These are phyloP conservation scores for Zygosaccharomyces bailii DNA, from an alignment of 805 yeast genomes.

Conservation along the genomic window DNA sequence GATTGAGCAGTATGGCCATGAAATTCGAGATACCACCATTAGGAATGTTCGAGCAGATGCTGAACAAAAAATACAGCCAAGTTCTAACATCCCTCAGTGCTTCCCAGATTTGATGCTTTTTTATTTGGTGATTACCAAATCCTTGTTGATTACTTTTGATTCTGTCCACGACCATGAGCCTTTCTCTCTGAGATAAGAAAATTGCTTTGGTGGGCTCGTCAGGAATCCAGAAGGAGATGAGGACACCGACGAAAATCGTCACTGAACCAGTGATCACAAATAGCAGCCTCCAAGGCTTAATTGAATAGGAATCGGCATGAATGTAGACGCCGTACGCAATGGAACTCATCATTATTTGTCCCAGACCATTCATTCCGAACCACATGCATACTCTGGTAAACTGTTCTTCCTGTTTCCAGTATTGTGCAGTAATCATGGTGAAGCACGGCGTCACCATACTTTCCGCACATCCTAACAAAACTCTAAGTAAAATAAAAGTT, in stretches of 20 bases:
- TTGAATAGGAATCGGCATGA: conserved; percentile 39
- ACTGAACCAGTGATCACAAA: conserved; percentile 59
- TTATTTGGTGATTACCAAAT: conserved; percentile 53
- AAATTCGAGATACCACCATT: conserved; percentile 56
- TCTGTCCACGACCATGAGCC: conserved; percentile 47
- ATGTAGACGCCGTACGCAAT: conserved; percentile 52
- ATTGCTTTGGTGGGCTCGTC: conserved; percentile 52
- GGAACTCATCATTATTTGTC: conserved; percentile 46
- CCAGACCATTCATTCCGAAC: conserved; percentile 47
- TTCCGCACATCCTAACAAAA: conserved; percentile 50
- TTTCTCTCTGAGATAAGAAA: conserved; percentile 46
- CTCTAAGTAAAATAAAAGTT: conserved; percentile 47
- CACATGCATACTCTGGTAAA: conserved; percentile 43
- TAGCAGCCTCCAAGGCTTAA: conserved; percentile 57
- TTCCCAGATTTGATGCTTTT: conserved; percentile 51
- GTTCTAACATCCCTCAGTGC: conserved; percentile 48
- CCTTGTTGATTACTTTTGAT: conserved; percentile 56
- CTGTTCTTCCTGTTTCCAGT: conserved; percentile 50
- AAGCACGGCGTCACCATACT: conserved; percentile 55
- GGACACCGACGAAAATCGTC: conserved; percentile 50
- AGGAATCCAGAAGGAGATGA: conserved; percentile 50
- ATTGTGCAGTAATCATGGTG: conserved; percentile 53
- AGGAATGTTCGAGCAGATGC: conserved; percentile 43
- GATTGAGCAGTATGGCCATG: conserved; percentile 42
- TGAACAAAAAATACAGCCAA: conserved; percentile 45